Base-by-base conservation (phyloP, 495 filamentous ascomycete genomes). In the Ramalina intermedia region DNA sequence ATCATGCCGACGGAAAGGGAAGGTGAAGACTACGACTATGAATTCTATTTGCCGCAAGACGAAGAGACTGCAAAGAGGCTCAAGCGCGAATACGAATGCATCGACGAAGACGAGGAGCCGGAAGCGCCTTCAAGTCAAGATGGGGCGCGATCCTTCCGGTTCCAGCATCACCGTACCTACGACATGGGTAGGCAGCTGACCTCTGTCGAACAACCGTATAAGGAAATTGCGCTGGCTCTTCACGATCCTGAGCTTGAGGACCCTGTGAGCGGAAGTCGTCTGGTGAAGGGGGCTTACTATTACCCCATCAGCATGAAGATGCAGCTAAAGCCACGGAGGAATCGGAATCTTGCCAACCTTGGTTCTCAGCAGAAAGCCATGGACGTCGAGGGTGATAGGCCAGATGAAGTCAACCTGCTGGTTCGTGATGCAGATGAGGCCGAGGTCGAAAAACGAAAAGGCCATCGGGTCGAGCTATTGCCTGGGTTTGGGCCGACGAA, bases 251-350 rank as follows among this genome's bases (percentile, higher is more conserved):
- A 82, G 48, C 72, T 72, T 48, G 68, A 71, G 39, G 72, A 78
- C 52, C 12, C 29, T 23, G 14, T 38, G 16, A 29, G 38, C 39
- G 36, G 24, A 2, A 8, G 37, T 13, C 43, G 52, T 27, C 59
- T 62, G 16, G 50, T 55, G 35, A 80, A 75, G 55, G 91, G 75
- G 17, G 89, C 85, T 8, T 96, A 85, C 65, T 96, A 88, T 61
- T 96, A 96, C 56, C 87, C 89, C 0, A 77, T 96, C 53, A 65
- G 85, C 47, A 83, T 86, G 65, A 80, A 75, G 58, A 74, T 71
- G 24, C 69, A 70, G 18, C 65, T 84, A 24, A 73, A 79, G 64
- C 74, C 77, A 5, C 71, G 73, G 55, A 64, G 80, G 49, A 66
- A 67, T 29, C 67, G 66, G 43, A 77, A 70, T 35, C 66, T 73